Evolutionary conservation across 2,329 filamentous ascomycete species (phyloP).

Genomic region (Diaporthe nobilis): DNA sequence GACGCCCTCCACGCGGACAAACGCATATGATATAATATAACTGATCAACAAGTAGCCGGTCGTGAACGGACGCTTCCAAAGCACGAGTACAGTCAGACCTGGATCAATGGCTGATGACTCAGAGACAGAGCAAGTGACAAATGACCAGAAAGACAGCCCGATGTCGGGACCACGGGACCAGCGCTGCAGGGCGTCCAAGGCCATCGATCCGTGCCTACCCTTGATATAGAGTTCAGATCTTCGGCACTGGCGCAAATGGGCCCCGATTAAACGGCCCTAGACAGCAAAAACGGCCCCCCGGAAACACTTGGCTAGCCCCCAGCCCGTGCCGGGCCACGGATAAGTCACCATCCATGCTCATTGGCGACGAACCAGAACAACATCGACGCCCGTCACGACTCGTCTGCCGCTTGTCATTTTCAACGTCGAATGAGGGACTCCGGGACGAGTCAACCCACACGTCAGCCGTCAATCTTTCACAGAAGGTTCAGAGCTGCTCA

Average conservation of each 20-base stretch:
- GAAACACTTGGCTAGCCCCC: neutral
- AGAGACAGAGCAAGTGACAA: slow-evolving; percentile 14
- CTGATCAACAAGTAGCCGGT: neutral
- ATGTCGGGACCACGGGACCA: slow-evolving; percentile 19
- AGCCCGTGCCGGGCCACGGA: slow-evolving; percentile 11
- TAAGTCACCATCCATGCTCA: slow-evolving; percentile 24
- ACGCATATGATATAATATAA: slow-evolving; percentile 21
- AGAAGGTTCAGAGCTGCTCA: neutral
- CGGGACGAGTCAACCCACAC: slow-evolving; percentile 5
- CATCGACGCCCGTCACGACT: slow-evolving; percentile 28
- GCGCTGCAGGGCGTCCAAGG: slow-evolving; percentile 14
- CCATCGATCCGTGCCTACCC: slow-evolving; percentile 27
- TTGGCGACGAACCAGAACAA: slow-evolving; percentile 16
- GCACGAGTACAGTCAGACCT: slow-evolving; percentile 3
- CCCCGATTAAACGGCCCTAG: slow-evolving; percentile 7
- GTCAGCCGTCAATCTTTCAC: slow-evolving; percentile 4
- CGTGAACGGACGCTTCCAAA: neutral
- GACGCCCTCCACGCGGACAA: neutral
- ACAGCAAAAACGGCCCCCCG: neutral
- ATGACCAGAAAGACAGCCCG: slow-evolving; percentile 1
- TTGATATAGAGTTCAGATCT: slow-evolving; percentile 30
- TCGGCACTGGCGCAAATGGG: slow-evolving; percentile 13
- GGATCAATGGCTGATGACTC: slow-evolving; percentile 11
- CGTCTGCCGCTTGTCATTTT: slow-evolving; percentile 9
- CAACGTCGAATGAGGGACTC: neutral